Evolutionary conservation across 805 yeast genomes (phyloP).

Genomic region (Cyberlindnera mississippiensis): DNA sequence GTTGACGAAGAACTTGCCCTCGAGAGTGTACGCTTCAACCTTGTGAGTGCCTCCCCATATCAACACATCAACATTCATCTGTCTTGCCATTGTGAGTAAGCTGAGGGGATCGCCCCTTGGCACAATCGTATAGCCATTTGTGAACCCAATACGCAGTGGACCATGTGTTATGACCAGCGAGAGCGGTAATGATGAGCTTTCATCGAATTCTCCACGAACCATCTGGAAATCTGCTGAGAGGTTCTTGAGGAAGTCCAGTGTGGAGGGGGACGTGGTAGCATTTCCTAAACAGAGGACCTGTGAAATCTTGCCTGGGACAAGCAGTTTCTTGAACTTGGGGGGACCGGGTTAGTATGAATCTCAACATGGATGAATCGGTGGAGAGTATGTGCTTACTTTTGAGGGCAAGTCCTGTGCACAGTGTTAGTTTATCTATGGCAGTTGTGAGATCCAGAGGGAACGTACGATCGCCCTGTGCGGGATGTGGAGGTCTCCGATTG

Average conservation of each 20-base stretch:
- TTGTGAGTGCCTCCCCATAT: conserved; percentile 92
- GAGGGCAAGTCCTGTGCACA: conserved; percentile 39
- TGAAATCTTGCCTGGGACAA: conserved; percentile 81
- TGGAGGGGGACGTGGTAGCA: conserved; percentile 60
- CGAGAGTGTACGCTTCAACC: conserved; percentile 90
- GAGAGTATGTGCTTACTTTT: conserved; percentile 28
- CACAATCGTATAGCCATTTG: conserved; percentile 78
- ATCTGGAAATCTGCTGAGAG: conserved; percentile 69
- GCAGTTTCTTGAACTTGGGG: conserved; percentile 64
- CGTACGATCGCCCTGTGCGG: conserved; percentile 78
- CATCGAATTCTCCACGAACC: conserved; percentile 83
- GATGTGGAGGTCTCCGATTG: conserved; percentile 85
- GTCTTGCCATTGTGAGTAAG: conserved; percentile 76
- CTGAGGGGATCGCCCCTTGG: conserved; percentile 88
- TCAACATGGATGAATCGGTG: neutral
- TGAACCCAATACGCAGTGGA: conserved; percentile 72
- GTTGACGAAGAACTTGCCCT: conserved; percentile 89
- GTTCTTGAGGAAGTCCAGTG: conserved; percentile 58
- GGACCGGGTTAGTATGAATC: conserved; percentile 5
- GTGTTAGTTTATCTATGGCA: conserved; percentile 10
- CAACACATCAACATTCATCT: conserved; percentile 85
- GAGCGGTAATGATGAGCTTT: conserved; percentile 47
- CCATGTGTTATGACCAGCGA: conserved; percentile 66
- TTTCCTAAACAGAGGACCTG: conserved; percentile 87
- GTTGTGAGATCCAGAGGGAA: conserved; percentile 4